phyloP scores from a whole-genome alignment of 805 yeast genomes.

The Lipomyces mesembrius region DNA sequence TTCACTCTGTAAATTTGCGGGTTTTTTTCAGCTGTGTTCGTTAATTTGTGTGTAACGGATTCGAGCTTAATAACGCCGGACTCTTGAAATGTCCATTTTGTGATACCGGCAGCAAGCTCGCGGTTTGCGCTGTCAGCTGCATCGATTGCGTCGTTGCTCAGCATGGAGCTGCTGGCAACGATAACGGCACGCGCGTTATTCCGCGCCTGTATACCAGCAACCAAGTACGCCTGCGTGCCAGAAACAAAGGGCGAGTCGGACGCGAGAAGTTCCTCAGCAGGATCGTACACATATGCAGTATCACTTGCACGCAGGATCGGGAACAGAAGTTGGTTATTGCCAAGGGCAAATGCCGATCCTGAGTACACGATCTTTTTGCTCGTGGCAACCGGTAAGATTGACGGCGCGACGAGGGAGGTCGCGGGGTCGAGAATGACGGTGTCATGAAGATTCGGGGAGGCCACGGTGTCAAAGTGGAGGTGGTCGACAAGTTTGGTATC shows the following conservation, averaged over 20 bases:
- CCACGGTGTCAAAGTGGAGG: conserved; percentile 51
- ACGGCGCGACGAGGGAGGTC: conserved; percentile 31
- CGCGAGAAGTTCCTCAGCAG: conserved; percentile 53
- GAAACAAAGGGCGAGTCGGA: conserved; percentile 67
- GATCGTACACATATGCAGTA: conserved; percentile 58
- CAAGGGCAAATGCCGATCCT: conserved; percentile 72
- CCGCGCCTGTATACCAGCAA: conserved; percentile 78
- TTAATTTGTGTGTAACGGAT: conserved; percentile 59
- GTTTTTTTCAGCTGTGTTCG: conserved; percentile 46
- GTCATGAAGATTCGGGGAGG: conserved; percentile 39
- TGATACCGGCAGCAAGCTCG: conserved; percentile 52
- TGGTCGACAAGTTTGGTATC: conserved; percentile 68
- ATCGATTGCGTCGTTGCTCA: conserved; percentile 49
- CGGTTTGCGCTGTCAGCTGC: conserved; percentile 42
- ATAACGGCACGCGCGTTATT: conserved; percentile 79
- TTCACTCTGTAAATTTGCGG: conserved; percentile 65
- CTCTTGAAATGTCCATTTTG: conserved; percentile 77
- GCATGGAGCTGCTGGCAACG: conserved; percentile 71
- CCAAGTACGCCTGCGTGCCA: conserved; percentile 77
- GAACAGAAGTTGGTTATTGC: conserved; percentile 68
- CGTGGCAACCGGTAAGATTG: conserved; percentile 30
- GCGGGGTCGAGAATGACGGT: conserved; percentile 39
- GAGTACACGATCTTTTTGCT: conserved; percentile 42
- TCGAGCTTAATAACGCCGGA: conserved; percentile 64
- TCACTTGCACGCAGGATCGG: conserved; percentile 72